Evolutionary conservation across 192 early-diverging fungal genomes (phyloP).

Genomic region (Chytriomyces confervae): DNA sequence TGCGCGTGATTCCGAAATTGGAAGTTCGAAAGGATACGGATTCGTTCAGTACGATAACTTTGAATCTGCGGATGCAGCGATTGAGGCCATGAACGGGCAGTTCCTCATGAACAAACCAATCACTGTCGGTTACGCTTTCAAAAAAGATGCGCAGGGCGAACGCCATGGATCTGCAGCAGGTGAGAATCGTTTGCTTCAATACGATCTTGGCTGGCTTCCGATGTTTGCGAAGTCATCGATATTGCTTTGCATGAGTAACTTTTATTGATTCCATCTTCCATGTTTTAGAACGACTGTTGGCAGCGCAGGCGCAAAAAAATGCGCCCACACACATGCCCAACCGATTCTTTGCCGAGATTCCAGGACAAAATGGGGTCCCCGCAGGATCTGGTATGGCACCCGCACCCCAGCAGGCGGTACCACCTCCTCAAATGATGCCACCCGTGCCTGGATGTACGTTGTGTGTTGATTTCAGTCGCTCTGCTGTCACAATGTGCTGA

Average conservation of each 20-base stretch:
- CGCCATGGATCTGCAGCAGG: slow-evolving; percentile 92
- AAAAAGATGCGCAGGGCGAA: slow-evolving; percentile 98
- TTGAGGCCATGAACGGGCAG: slow-evolving; percentile 98
- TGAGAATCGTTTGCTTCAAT: slow-evolving; percentile 36
- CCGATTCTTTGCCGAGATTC: slow-evolving; percentile 72
- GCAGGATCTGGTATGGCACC: slow-evolving; percentile 27
- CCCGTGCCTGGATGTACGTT: slow-evolving; percentile 31
- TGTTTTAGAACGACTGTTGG: slow-evolving; percentile 82
- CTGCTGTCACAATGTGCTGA: neutral
- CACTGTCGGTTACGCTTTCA: slow-evolving; percentile 90
- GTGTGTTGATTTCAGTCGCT: neutral
- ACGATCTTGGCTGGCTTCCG: neutral
- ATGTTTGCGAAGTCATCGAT: neutral
- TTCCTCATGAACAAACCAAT: slow-evolving; percentile 94
- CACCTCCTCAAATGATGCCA: slow-evolving; percentile 27
- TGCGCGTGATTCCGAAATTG: slow-evolving; percentile 82
- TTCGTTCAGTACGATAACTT: slow-evolving; percentile 82
- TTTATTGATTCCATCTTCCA: neutral
- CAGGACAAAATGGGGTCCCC: slow-evolving; percentile 19
- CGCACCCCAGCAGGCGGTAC: slow-evolving; percentile 6
- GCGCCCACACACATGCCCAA: slow-evolving; percentile 66
- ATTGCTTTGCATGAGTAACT: neutral
- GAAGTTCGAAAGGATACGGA: slow-evolving; percentile 90
- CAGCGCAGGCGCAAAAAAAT: slow-evolving; percentile 86
- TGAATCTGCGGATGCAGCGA: slow-evolving; percentile 93